Evolutionary conservation across 768 basidiomycete species (phyloP), one percentile per base, ranked within the genome.

Genomic region (Neoboletus subvelutipes): DNA sequence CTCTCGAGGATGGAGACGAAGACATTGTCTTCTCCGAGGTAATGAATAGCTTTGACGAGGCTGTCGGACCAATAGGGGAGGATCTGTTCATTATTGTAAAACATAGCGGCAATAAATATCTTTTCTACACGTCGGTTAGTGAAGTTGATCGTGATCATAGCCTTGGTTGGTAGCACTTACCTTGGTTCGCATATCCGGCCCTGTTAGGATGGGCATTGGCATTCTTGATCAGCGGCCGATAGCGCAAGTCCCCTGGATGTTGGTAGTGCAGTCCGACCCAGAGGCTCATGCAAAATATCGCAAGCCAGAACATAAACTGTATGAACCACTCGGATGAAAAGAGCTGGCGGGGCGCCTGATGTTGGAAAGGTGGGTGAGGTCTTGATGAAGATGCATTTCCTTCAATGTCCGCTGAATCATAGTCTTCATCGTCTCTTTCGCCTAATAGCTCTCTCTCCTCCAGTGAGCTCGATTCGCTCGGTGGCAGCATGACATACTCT

Each of bases 1-100:
- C 74, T 76, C 64, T 79, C 78, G 52, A 78, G 64, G 47, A 78
- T 62, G 34, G 75, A 78, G n/a, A 75, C 71, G 51, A 72, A 79
- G 39, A 77, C 74, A 37, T 79, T 78, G 54, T 74, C 73, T 6
- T 65, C 45, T n/a, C 79, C 79, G 45, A 80, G 69, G 49, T 73
- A 77, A 40, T 66, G 56, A 11, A 78, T 75, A 5, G 65, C 61
- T 55, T 70, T 67, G 45, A 74, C 54, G 33, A 78, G 60, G 34
- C 75, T 65, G 7, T 63, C 52, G 3, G 69, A 69, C 77, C 77
- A 80, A 50, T 75, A 74, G 0, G 76, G 74, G 28, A 79, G 62
- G 1, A 78, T 68, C 0, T 47, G 51, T 51, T 72, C 64, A 40
- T 77, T 77, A 50, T 78, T 68, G 64, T 67, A 71, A 57, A 80